These are phyloP conservation scores for Nannochloris sp. DNA, from an alignment of 139 green algal species.

Conservation along the genomic window DNA sequence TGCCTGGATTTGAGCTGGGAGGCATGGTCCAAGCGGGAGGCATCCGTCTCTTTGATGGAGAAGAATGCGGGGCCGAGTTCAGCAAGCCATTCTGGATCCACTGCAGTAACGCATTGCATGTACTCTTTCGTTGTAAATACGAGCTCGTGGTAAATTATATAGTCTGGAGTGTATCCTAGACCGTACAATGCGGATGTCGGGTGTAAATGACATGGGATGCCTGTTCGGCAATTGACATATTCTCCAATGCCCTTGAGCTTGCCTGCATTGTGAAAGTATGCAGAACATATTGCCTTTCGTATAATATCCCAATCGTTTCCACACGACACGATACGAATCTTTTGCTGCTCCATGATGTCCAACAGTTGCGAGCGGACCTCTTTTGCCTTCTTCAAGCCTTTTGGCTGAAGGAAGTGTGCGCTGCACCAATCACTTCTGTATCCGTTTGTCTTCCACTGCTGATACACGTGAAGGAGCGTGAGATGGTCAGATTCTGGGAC, in stretches of 20 bases:
- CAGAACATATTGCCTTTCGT: slow-evolving; percentile 89
- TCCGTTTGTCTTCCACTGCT: slow-evolving; percentile 95
- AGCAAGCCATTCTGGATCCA: slow-evolving; percentile 95
- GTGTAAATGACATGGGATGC: slow-evolving; percentile 83
- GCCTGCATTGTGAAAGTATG: slow-evolving; percentile 94
- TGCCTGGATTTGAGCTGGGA: slow-evolving; percentile 41
- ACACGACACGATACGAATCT: slow-evolving; percentile 51
- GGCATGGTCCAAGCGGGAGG: slow-evolving; percentile 62
- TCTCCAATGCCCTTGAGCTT: slow-evolving; percentile 93
- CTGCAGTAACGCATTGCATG: slow-evolving; percentile 95
- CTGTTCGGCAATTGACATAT: slow-evolving; percentile 81
- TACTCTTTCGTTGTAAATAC: slow-evolving; percentile 97
- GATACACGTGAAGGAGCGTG: slow-evolving; percentile 96
- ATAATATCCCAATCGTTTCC: slow-evolving; percentile 89
- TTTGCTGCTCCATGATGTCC: slow-evolving; percentile 94
- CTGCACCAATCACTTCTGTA: slow-evolving; percentile 85
- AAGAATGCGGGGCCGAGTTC: slow-evolving; percentile 99
- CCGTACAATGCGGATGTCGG: slow-evolving; percentile 85
- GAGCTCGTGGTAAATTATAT: slow-evolving; percentile 96
- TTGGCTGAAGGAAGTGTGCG: slow-evolving; percentile 88
- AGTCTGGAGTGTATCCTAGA: slow-evolving; percentile 93
- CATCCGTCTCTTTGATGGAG: slow-evolving; percentile 81
- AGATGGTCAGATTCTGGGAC: slow-evolving; percentile 98
- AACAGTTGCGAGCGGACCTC: slow-evolving; percentile 77
- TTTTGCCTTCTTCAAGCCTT: slow-evolving; percentile 80